These are phyloP conservation scores for Aspergillus neotritici DNA, from an alignment of 2,329 filamentous ascomycete species.

Conservation along the genomic window DNA sequence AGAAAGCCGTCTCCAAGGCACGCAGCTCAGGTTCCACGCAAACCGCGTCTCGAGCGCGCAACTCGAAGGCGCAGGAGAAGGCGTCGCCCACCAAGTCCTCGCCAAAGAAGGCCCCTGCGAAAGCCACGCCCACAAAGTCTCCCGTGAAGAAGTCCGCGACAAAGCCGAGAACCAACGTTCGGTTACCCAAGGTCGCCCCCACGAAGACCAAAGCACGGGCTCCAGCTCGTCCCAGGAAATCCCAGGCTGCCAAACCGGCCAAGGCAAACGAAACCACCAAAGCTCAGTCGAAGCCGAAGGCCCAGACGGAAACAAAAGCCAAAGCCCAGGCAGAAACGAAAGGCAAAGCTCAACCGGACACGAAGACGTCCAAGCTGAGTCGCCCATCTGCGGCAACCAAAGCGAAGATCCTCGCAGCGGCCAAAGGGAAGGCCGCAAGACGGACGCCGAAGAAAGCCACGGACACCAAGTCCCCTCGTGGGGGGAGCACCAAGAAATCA, in stretches of 20 bases:
- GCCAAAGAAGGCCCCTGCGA: slow-evolving; percentile 12
- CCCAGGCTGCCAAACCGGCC: not conserved
- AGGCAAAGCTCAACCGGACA: too few species aligned
- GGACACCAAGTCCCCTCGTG: slow-evolving; percentile 8
- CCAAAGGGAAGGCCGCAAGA: slow-evolving; percentile 17
- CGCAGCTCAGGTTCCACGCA: slow-evolving; percentile 19
- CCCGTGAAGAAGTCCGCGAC: slow-evolving; percentile 10
- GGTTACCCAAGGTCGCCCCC: slow-evolving; percentile 25
- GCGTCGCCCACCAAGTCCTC: slow-evolving; percentile 8
- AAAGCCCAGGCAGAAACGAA: slow-evolving; percentile 13
- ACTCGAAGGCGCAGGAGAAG: slow-evolving; percentile 15
- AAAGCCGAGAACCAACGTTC: slow-evolving; percentile 19
- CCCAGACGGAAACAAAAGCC: slow-evolving; percentile 3
- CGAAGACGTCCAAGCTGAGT: slow-evolving; percentile 19
- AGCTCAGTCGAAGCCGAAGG: not conserved
- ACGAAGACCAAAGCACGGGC: slow-evolving; percentile 24
- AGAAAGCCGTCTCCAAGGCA: slow-evolving; percentile 25
- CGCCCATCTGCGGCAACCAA: slow-evolving; percentile 27
- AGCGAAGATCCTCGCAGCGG: slow-evolving; percentile 22
- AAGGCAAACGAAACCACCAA: too few species aligned
- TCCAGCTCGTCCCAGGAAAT: slow-evolving; percentile 14
- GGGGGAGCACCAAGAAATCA: too few species aligned
- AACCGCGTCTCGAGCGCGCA: slow-evolving; percentile 12
- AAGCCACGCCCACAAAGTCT: slow-evolving; percentile 11
- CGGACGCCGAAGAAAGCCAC: slow-evolving; percentile 12